These are phyloP conservation scores for Microstegium vimineum DNA, from an alignment of 176 grass and related monocot genomes.

Conservation along the genomic window DNA sequence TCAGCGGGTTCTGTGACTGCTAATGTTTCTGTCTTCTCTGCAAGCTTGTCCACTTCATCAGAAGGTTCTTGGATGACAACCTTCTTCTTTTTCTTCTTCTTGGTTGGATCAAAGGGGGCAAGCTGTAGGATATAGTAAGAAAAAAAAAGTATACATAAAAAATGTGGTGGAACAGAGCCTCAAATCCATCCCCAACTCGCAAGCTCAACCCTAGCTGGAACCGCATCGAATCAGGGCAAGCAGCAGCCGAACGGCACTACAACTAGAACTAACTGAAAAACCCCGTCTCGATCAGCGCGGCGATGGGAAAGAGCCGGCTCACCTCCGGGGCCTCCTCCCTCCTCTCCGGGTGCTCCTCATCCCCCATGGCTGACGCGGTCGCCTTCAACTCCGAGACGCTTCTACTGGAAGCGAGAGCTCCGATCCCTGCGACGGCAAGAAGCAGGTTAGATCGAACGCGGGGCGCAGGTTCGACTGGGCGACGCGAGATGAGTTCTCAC, in stretches of 20 bases:
- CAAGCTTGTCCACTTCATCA: conserved; percentile 52
- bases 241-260: neutral
- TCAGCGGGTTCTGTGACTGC: neutral
- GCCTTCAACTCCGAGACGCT: neutral
- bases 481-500: conserved; percentile 1
- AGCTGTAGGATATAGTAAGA: conserved; percentile 52
- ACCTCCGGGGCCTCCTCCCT: conserved; percentile 47
- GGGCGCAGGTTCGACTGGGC: neutral
- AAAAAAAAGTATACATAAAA: neutral
- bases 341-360: conserved; percentile 44
- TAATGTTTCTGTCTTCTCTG: conserved; percentile 57
- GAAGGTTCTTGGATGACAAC: conserved; percentile 60
- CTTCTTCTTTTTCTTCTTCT: conserved; percentile 96
- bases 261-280: neutral
- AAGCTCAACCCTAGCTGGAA: neutral
- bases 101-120: conserved; percentile 67
- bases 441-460: neutral
- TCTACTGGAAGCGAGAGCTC: neutral
- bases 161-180: neutral
- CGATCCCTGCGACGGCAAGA: conserved; percentile 8
- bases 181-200: neutral
- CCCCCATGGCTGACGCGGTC: conserved; percentile 33
- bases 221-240: neutral
- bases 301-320: neutral
- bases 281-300: neutral